phyloP scores from a whole-genome alignment of 1,284 basidiomycete species.

The Tilletia indica region DNA sequence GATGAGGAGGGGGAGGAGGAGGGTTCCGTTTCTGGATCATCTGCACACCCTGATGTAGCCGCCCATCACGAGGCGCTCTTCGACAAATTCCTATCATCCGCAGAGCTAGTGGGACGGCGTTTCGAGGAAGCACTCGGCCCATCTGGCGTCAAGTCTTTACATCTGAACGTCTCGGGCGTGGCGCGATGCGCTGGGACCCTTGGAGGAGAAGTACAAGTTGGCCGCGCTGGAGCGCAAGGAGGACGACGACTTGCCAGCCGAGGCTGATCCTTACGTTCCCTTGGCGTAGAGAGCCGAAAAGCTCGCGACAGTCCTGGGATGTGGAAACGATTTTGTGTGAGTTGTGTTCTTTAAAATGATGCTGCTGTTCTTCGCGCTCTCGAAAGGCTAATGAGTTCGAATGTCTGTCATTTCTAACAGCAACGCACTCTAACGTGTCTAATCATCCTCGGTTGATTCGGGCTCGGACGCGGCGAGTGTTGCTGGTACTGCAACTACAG shows the following conservation, averaged over 20 bases:
- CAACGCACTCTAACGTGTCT: conserved; percentile 53
- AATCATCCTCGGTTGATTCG: conserved; percentile 51
- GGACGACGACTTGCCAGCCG: conserved; percentile 11
- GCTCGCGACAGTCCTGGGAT: conserved; percentile 38
- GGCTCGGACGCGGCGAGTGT: conserved; percentile 36
- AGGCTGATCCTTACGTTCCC: conserved; percentile 8
- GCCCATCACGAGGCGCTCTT: conserved; percentile 68
- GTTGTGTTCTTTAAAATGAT: not conserved
- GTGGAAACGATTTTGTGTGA: conserved; percentile 49
- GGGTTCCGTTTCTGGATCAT: conserved; percentile 57
- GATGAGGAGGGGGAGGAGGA: conserved; percentile 64
- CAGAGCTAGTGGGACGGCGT: conserved; percentile 3
- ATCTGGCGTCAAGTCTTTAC: not conserved
- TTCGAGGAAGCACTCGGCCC: not conserved
- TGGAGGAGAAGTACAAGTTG: conserved; percentile 14
- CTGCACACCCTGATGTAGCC: conserved; percentile 73
- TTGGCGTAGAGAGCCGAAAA: conserved; percentile 9
- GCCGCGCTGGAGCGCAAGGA: not conserved
- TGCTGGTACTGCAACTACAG: conserved; percentile 25
- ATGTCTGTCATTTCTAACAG: conserved; percentile 5
- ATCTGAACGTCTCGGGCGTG: not conserved
- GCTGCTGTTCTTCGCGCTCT: no score
- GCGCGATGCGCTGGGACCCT: conserved; percentile 1
- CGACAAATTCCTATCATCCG: conserved; percentile 74
- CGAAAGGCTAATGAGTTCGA: no score